Percentiles rank a stretch among this genome's conserved stretches.
These are phyloP conservation scores for Naganishia onofrii DNA, from an alignment of 768 basidiomycete species.

Conservation along the genomic window DNA sequence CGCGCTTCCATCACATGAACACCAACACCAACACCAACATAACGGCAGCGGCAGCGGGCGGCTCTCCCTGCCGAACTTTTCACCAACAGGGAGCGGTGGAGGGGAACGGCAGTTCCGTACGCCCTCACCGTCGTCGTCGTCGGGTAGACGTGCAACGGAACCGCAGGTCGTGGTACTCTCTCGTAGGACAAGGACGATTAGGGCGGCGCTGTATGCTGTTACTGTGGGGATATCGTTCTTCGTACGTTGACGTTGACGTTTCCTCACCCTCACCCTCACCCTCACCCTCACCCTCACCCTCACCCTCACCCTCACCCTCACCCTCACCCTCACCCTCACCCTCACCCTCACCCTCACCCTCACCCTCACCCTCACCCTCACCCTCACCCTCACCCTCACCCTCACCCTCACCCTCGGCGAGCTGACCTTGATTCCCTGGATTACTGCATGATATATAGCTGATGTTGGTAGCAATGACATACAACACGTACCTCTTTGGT, in stretches of 20 bases:
- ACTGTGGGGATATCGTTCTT: conserved; percentile 60
- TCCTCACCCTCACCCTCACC: not conserved
- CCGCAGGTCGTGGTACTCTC: not conserved
- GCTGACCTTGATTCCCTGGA: too few species aligned
- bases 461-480: conserved; percentile 96
- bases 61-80: not conserved
- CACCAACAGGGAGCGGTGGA: not conserved
- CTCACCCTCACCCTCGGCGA: too few species aligned
- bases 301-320: too few species aligned
- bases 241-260: conserved; percentile 39
- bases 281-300: too few species aligned
- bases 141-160: too few species aligned
- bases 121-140: not conserved
- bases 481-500: conserved; percentile 84
- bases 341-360: too few species aligned
- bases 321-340: too few species aligned
- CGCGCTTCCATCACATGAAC: not conserved
- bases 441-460: too few species aligned
- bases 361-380: too few species aligned
- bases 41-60: too few species aligned
- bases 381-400: too few species aligned
- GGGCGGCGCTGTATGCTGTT: conserved; percentile 63
- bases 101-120: not conserved
- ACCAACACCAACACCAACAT: too few species aligned
- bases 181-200: not conserved